These are phyloP conservation scores for Tolypocladium paradoxum DNA, from an alignment of 2,329 filamentous ascomycete species.

Conservation along the genomic window DNA sequence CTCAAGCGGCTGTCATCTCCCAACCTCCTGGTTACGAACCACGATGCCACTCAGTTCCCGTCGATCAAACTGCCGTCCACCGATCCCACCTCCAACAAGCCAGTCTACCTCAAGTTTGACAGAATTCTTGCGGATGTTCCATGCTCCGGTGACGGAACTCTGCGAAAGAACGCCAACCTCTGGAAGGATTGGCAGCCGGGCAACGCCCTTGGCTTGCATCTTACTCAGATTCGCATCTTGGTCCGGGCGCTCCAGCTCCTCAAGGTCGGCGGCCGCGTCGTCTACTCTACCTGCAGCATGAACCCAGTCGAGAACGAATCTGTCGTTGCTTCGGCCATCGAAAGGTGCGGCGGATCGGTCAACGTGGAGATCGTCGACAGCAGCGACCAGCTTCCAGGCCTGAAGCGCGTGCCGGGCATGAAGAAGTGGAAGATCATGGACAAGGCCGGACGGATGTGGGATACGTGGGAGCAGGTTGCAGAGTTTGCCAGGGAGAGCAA, in stretches of 20 bases:
- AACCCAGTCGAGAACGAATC: conserved; percentile 97
- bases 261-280: conserved; percentile 85
- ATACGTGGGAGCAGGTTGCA: conserved; percentile 71
- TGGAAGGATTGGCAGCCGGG: conserved; percentile 93
- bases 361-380: conserved; percentile 83
- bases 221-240: conserved; percentile 80
- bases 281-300: conserved; percentile 98
- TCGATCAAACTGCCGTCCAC: conserved; percentile 69
- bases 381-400: conserved; percentile 60
- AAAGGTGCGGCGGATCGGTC: conserved; percentile 71
- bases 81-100: conserved; percentile 40
- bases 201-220: conserved; percentile 77
- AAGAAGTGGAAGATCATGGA: conserved; percentile 87
- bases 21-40: conserved; percentile 93
- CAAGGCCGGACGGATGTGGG: conserved; percentile 69
- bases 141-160: conserved; percentile 89
- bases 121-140: conserved; percentile 93
- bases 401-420: conserved; percentile 69
- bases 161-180: conserved; percentile 83
- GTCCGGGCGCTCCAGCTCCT: conserved; percentile 91
- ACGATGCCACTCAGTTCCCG: conserved; percentile 92
- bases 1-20: conserved; percentile 94
- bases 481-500: conserved; percentile 52
- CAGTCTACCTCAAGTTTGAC: conserved; percentile 87
- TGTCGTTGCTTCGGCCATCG: conserved; percentile 78